phyloP scores from a whole-genome alignment of 2,329 filamentous ascomycete species.

The Fusarium compactum region DNA sequence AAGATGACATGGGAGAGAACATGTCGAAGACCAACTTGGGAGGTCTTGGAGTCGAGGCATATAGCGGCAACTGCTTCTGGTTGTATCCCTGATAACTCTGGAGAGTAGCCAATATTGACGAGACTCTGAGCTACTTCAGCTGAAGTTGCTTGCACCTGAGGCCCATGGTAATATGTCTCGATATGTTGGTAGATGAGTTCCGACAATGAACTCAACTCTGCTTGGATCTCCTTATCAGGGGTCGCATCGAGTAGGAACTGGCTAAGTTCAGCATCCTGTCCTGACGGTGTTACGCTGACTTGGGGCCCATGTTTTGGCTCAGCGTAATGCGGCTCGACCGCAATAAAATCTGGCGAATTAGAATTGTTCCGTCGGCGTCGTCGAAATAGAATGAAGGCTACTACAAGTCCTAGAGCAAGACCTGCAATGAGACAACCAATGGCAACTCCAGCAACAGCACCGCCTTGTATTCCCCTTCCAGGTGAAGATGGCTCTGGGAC shows the following conservation, averaged over 20 bases:
- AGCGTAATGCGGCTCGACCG: neutral
- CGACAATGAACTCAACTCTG: slow-evolving; percentile 51
- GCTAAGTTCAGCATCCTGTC: slow-evolving; percentile 45
- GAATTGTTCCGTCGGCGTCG: slow-evolving; percentile 3
- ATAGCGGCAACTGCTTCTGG: slow-evolving; percentile 45
- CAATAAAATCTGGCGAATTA: neutral
- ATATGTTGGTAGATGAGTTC: slow-evolving; percentile 56
- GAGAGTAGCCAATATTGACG: slow-evolving; percentile 45
- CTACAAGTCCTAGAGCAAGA: slow-evolving; percentile 43
- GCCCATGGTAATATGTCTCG: slow-evolving; percentile 54
- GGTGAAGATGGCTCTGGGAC: neutral
- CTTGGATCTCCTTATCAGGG: slow-evolving; percentile 53
- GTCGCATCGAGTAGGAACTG: slow-evolving; percentile 54
- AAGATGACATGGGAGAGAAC: slow-evolving; percentile 54
- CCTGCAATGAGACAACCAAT: slow-evolving; percentile 50
- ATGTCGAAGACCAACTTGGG: slow-evolving; percentile 53
- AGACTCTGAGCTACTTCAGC: slow-evolving; percentile 44
- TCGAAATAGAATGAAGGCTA: slow-evolving; percentile 46
- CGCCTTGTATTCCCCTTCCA: slow-evolving; percentile 23
- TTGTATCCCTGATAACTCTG: slow-evolving; percentile 17
- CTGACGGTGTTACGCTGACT: slow-evolving; percentile 19
- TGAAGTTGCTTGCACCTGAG: slow-evolving; percentile 36
- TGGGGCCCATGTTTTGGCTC: slow-evolving; percentile 17
- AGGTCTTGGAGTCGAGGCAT: slow-evolving; percentile 50
- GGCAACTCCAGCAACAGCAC: slow-evolving; percentile 47